Base-by-base conservation (phyloP, 148 eudicot genomes). In the Nyssa sinensis region DNA sequence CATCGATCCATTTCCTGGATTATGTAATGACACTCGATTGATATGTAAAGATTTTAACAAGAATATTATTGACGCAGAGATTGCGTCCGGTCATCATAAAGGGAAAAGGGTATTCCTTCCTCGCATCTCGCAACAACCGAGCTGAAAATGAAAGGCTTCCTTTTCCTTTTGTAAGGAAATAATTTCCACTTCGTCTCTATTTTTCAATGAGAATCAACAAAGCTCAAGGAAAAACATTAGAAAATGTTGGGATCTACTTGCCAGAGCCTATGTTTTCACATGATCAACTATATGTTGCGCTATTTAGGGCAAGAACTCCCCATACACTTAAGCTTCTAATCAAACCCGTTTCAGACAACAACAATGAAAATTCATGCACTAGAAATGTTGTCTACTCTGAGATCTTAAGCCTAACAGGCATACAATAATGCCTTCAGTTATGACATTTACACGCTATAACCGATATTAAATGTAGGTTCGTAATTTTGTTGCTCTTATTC, bases 31-130 rank as follows among this genome's bases (percentile, higher is more conserved):
- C 7, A 51, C 61, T 4, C 30, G 16, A 9, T 12, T 51, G 27
- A 37, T 34, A 34, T 23, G 70, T 13, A 3, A 37, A 21, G 23
- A 23, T 7, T 34, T 66, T 37, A 53, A 37, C 1, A 23, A 19
- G 2, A 34, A 66, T n/a, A 21, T 66, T 3, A 35, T 66, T 34
- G 44, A 4, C 21, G 68, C 68, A n/a, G n/a, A 65, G 34, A 65
- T 65, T 47, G 28, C 28, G 10, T 1, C 10, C 4, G 63, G 63
- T 1, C 63, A 24, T 7, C 28, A 60, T 60, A 60, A 60, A 2
- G 63, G 63, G n/a, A 25, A 60, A 24, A 60, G 63, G 24, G 63
- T 24, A 60, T 60, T 60, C 10, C 63, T 60, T 25, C 63, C 63
- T 17, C 28, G 63, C 5, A 60, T 60, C 10, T 29, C 63, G 24